These are phyloP conservation scores for Acorus gramineus DNA, from an alignment of 106 monocot species.

Conservation along the genomic window DNA sequence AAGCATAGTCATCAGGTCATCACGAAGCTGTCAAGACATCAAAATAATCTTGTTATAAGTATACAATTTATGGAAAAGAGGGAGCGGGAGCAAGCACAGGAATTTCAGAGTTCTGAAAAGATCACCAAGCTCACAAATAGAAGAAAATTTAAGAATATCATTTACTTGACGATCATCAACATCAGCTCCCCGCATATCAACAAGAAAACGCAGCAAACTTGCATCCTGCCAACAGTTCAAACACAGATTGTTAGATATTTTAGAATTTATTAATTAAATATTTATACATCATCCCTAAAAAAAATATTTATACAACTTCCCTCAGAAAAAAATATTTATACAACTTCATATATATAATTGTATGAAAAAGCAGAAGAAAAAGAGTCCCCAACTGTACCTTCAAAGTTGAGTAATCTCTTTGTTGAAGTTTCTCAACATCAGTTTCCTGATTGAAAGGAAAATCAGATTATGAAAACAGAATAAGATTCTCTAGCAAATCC, in stretches of 20 bases:
- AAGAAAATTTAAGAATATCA: neutral
- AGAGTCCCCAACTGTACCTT: conserved; percentile 35
- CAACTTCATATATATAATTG: no score
- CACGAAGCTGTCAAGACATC: conserved; percentile 54
- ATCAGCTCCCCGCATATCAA: conserved; percentile 96
- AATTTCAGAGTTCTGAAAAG: no score
- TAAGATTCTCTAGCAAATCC: neutral
- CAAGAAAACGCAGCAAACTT: conserved; percentile 89
- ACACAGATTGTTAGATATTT: neutral
- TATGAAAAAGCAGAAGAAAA: conserved; percentile 2
- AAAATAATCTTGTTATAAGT: neutral
- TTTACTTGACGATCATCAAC: conserved; percentile 91
- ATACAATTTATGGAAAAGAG: neutral
- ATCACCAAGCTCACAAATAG: no score
- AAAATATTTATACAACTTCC: neutral
- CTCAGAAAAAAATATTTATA: neutral
- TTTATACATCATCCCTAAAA: neutral
- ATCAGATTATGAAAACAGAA: conserved; percentile 10
- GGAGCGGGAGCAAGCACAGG: no score
- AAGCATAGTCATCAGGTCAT: conserved; percentile 99
- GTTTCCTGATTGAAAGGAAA: conserved; percentile 47
- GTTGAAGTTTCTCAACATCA: conserved; percentile 94
- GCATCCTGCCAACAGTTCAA: conserved; percentile 52
- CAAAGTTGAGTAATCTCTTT: conserved; percentile 80
- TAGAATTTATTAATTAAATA: no score